Percentiles rank a stretch among this genome's conserved stretches.
Evolutionary conservation across 306 rosid genomes (phyloP).

Genomic region (Adenanthera pavonina): DNA sequence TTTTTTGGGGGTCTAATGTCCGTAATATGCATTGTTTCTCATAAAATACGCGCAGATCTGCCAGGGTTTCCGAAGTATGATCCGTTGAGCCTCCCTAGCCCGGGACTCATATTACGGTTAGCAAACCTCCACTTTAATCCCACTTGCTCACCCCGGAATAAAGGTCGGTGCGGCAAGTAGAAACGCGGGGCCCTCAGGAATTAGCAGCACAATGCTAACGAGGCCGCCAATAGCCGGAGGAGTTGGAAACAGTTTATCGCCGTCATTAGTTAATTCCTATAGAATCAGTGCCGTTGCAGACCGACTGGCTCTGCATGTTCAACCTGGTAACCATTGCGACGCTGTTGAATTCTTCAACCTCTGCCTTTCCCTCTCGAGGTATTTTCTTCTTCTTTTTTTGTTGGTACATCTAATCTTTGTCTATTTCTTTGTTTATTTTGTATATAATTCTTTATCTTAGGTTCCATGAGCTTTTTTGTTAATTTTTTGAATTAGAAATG

Average conservation of each 20-base stretch:
- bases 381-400: neutral
- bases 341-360: slow-evolving; percentile 48
- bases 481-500: neutral
- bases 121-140: neutral
- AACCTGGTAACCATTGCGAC: slow-evolving; percentile 38
- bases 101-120: neutral
- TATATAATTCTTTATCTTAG: neutral
- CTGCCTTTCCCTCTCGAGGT: slow-evolving; percentile 74
- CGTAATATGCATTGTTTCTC: too few relatives aligned
- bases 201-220: slow-evolving; percentile 35
- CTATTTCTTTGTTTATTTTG: neutral
- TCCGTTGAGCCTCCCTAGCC: neutral
- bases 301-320: slow-evolving; percentile 44
- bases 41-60: too few relatives aligned
- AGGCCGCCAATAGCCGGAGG: slow-evolving; percentile 13
- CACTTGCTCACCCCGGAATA: neutral
- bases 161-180: neutral
- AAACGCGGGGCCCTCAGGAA: neutral
- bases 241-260: neutral
- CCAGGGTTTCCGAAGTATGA: too few relatives aligned
- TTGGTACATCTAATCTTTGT: neutral
- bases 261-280: slow-evolving; percentile 48
- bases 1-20: too few relatives aligned
- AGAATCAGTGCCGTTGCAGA: slow-evolving; percentile 47
- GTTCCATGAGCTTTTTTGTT: neutral